Evolutionary conservation across 192 early-diverging fungal genomes (phyloP), one percentile per base, ranked within the genome.

Genomic region (Funneliformis mosseae): DNA sequence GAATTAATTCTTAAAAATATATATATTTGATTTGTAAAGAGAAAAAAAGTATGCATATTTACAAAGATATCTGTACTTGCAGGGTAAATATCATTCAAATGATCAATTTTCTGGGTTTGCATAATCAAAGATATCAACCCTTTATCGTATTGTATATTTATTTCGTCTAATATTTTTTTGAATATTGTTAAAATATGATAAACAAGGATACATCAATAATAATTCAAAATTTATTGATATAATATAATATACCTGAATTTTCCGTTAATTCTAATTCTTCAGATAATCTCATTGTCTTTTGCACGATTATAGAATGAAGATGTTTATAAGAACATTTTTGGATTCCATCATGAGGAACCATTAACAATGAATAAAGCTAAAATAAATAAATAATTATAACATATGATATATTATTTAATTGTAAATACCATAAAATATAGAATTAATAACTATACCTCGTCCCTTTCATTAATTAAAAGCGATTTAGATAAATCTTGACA

Each of bases 311-410:
- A 18, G 46, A 43, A 38, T 81, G 83, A 10, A 87, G 63, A 11
- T 87, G 61, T 41, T 74, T 55, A 74, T 85, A 88, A 3, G 82
- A 77, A 46, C 80, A 72, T 71, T 81, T 85, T 64, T 88, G 88
- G 4, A 88, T 61, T n/a, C 61, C 60, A 55, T 83, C 84, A 63
- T 85, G 85, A 9, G 79, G 72, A 12, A 82, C 41, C n/a, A 69
- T 45, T 33, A 87, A 50, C 5, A 86, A 50, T 0, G 42, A 23
- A 68, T 72, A 77, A 14, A 87, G 18, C 83, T 84, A 82, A 8
- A 74, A 21, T 63, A 64, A 33, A n/a, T 6, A 10, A 21, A 10
- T 25, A 39, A 39, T 23, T 23, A 9, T 38, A 16, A 38, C 38
- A 68, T 8, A 38, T 21, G 18, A 39, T 18, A 42, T 70, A 39